Percentiles rank a stretch among this genome's conserved stretches.
Evolutionary conservation across 106 monocot species (phyloP).

Genomic region (Ottelia alismoides): DNA sequence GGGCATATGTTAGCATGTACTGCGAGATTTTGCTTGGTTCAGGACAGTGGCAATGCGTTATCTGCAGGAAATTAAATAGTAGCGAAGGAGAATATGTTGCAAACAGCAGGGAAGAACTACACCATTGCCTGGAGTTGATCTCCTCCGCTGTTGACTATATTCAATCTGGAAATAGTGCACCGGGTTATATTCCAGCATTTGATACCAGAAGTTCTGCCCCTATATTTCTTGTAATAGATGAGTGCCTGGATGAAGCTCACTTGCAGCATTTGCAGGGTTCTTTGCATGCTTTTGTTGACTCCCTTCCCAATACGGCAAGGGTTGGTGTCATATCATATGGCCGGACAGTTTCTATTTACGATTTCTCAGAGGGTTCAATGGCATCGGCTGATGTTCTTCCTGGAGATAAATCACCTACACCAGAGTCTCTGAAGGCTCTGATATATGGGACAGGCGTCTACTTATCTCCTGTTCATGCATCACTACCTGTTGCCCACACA

Average conservation of each 20-base stretch:
- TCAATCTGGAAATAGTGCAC: conserved; percentile 50
- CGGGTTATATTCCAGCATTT: conserved; percentile 68
- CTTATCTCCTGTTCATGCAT: conserved; percentile 75
- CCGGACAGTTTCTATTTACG: conserved; percentile 91
- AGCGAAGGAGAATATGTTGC: conserved; percentile 75
- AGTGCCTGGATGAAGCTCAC: conserved; percentile 92
- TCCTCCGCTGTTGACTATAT: conserved; percentile 73
- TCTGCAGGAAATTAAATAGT: conserved; percentile 71
- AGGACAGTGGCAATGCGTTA: conserved; percentile 95
- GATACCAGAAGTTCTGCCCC: conserved; percentile 68
- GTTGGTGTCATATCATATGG: conserved; percentile 90
- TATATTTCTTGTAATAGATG: conserved; percentile 86
- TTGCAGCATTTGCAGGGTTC: conserved; percentile 92
- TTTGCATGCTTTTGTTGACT: conserved; percentile 95
- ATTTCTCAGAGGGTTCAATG: conserved; percentile 89
- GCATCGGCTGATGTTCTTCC: conserved; percentile 95
- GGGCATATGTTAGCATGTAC: conserved; percentile 75
- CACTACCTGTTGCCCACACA: conserved; percentile 68
- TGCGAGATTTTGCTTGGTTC: conserved; percentile 68
- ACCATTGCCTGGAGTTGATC: conserved; percentile 56
- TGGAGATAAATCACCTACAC: conserved; percentile 64
- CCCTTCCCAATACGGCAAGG: conserved; percentile 61
- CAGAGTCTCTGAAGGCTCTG: conserved; percentile 77
- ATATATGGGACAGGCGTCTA: conserved; percentile 94
- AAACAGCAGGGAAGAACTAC: conserved; percentile 49